phyloP scores from a whole-genome alignment of 2,329 filamentous ascomycete species.

The Alternaria dauci region DNA sequence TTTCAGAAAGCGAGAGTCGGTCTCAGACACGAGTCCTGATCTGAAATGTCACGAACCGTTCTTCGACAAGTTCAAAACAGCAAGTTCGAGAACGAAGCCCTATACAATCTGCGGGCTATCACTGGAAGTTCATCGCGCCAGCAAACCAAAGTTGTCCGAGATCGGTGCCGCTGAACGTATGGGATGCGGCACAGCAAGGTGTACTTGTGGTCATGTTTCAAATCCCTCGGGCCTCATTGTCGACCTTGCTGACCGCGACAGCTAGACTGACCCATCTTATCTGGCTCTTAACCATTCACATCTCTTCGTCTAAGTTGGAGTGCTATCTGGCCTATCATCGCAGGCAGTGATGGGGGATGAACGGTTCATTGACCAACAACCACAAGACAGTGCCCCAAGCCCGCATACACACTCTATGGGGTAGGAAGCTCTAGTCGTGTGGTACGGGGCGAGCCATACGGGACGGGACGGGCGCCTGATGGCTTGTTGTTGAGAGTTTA shows the following conservation, averaged over 20 bases:
- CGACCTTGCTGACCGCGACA: not conserved
- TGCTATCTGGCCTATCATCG: not conserved
- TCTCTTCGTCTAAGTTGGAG: not conserved
- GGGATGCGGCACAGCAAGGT: not conserved
- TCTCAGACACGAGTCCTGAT: not conserved
- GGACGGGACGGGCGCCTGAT: not conserved
- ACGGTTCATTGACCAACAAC: not conserved
- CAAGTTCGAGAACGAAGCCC: not conserved
- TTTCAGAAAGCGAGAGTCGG: not conserved
- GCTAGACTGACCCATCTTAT: not conserved
- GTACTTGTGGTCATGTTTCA: not conserved
- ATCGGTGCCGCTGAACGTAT: not conserved
- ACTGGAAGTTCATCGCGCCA: not conserved
- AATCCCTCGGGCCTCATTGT: not conserved
- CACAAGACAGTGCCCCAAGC: not conserved
- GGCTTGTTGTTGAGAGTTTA: not conserved
- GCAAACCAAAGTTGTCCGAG: fast-evolving
- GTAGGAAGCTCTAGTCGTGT: not conserved
- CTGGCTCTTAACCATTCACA: not conserved
- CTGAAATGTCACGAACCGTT: not conserved
- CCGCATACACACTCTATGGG: not conserved
- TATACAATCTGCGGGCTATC: not conserved
- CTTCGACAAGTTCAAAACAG: not conserved
- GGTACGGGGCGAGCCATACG: not conserved
- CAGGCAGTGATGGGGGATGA: not conserved